These are phyloP conservation scores for Amauroascus verrucosus DNA, from an alignment of 2,329 filamentous ascomycete genomes.

Conservation along the genomic window DNA sequence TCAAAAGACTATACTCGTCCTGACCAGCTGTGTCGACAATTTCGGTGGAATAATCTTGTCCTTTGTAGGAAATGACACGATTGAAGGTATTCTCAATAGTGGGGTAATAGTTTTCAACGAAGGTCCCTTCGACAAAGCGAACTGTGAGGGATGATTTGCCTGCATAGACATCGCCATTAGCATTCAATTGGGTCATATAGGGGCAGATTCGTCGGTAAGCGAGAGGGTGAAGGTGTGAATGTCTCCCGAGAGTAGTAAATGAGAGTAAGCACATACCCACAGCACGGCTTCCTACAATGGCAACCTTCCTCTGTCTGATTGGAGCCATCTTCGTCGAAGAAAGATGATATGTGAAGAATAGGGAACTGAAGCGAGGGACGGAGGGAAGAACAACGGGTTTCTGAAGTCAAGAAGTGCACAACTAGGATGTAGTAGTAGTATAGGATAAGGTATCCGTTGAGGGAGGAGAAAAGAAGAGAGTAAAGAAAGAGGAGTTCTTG, in stretches of 20 bases:
- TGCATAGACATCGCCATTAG: conserved; percentile 31
- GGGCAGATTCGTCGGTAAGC: background rate
- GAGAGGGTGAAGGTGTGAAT: background rate
- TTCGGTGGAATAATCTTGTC: conserved; percentile 87
- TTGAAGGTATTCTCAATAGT: conserved; percentile 99
- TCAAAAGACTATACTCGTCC: conserved; percentile 98
- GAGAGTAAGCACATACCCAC: conserved; percentile 53
- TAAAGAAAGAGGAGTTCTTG: background rate
- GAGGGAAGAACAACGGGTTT: background rate
- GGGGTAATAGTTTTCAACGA: conserved; percentile 97
- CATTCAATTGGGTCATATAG: background rate
- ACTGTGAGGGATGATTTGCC: conserved; percentile 97
- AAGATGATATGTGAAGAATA: background rate
- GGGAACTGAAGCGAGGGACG: background rate
- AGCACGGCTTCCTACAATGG: conserved; percentile 87
- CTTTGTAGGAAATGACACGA: conserved; percentile 85
- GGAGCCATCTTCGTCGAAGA: conserved; percentile 49
- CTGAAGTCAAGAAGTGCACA: background rate
- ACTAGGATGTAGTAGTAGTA: too few relatives aligned
- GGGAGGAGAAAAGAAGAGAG: background rate
- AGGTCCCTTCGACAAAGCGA: conserved; percentile 93
- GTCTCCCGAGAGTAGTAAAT: background rate
- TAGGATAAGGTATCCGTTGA: background rate
- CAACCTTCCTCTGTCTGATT: conserved; percentile 85
- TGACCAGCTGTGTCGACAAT: conserved; percentile 97